Evolutionary conservation across 371 early-diverging fungal species (phyloP).

Genomic region (Mucor racemosus): DNA sequence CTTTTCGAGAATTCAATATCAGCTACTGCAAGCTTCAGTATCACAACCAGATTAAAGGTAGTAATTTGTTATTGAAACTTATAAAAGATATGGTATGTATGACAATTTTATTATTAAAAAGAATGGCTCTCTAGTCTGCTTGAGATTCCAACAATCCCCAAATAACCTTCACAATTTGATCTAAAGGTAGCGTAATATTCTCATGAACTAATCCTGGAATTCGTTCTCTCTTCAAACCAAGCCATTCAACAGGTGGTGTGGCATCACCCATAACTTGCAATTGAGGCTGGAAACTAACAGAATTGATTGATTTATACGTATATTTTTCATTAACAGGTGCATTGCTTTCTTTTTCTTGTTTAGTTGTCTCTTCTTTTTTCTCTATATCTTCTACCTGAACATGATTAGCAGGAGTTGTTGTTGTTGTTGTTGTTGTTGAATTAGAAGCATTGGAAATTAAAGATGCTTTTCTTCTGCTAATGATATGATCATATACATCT

Average conservation of each 20-base stretch:
- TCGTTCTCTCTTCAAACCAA: constrained; percentile 58
- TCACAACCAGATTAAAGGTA: too few relatives aligned
- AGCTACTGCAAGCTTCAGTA: too few relatives aligned
- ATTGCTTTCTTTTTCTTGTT: not conserved
- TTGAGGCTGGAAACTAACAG: constrained; percentile 58
- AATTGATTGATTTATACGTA: constrained; percentile 37
- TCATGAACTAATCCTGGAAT: constrained; percentile 60
- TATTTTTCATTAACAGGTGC: constrained; percentile 10
- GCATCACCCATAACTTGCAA: constrained; percentile 65
- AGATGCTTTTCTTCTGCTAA: not conserved
- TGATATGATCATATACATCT: not conserved
- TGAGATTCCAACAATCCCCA: constrained; percentile 25
- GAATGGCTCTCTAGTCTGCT: constrained; percentile 7
- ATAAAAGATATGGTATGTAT: too few relatives aligned
- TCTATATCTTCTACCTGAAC: not conserved
- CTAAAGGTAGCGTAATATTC: constrained; percentile 51
- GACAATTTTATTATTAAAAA: too few relatives aligned
- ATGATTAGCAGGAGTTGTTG: not conserved
- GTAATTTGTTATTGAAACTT: too few relatives aligned
- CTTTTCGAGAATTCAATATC: too few relatives aligned
- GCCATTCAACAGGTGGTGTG: constrained; percentile 68
- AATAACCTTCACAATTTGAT: constrained; percentile 22
- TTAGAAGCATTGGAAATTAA: not conserved
- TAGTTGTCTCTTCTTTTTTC: too few relatives aligned
- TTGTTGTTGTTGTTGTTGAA: not conserved